Conservation (phyloP, 1,139 yeast species). For the Debaryomyces nepalensis region DNA sequence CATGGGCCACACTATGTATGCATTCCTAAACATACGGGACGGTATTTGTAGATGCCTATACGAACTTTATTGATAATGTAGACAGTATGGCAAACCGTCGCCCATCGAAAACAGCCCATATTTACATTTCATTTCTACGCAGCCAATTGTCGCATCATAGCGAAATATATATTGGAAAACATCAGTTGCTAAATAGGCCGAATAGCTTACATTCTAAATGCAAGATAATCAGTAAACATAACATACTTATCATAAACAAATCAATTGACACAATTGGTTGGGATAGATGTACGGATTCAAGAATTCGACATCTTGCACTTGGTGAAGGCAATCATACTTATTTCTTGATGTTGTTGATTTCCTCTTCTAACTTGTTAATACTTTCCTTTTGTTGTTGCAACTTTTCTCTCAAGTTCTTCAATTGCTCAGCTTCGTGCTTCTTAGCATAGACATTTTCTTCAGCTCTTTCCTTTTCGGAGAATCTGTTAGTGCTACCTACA, state of each 20-base stretch:
- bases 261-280: background rate
- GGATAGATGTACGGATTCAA: background rate
- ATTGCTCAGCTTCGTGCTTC: slow-evolving; percentile 55
- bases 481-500: slow-evolving; percentile 31
- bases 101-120: too few species aligned
- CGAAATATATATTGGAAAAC: background rate
- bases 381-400: slow-evolving; percentile 51
- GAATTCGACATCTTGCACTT: slow-evolving; percentile 1
- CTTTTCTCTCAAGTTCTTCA: slow-evolving; percentile 50
- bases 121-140: background rate
- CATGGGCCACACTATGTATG: too few species aligned
- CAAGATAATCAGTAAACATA: slow-evolving; percentile 1
- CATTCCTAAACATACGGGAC: too few species aligned
- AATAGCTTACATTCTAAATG: background rate
- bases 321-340: slow-evolving; percentile 19
- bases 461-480: slow-evolving; percentile 51
- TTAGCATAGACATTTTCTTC: slow-evolving; percentile 49
- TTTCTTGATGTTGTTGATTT: slow-evolving; percentile 43
- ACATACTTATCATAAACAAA: slow-evolving; percentile 1
- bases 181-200: background rate
- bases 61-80: too few species aligned
- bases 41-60: too few species aligned
- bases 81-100: too few species aligned
- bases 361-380: slow-evolving; percentile 46
- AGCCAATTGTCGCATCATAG: background rate